Evolutionary conservation across 176 grass and related monocot species (phyloP), one percentile per base, ranked within the genome.

Genomic region (Phoenix roebelenii): DNA sequence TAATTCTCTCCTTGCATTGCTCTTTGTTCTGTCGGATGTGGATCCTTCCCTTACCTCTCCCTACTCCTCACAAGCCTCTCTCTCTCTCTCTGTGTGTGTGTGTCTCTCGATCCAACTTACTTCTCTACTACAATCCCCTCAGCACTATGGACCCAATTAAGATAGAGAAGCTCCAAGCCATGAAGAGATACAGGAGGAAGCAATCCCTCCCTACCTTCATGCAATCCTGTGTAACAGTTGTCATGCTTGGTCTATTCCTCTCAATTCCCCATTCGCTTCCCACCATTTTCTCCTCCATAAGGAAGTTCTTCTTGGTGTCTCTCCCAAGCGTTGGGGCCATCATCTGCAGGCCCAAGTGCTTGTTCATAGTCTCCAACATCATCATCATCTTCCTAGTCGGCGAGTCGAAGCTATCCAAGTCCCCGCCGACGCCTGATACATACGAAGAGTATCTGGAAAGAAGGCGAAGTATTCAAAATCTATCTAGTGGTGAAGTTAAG

Each of bases 291-390:
- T 57, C 71, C 28, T 72, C 55, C 61, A 1, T 75, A 1, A 63
- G 24, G 56, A 12, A 18, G 20, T 81, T 87, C 71, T 66, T 82
- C 67, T 29, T 74, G n/a, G 66, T 72, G 22, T 79, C 7, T 57
- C 10, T 57, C 22, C 23, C 12, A 57, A 25, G 4, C 55, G 16
- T 74, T 5, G 39, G 56, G 15, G 78, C 18, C 55, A 22, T 15
- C 3, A 14, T 57, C 12, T 23, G 25, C 9, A 23, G 55, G n/a
- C 55, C 18, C 20, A 25, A 25, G 10, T 57, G 7, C 55, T 57
- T 57, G 55, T 57, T 57, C 55, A 10, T 57, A 22, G 20, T 57
- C 55, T 57, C 55, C 55, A 57, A 57, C 20, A 57, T 57, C 55
- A 57, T 57, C 55, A 57, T 57, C 55, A 25, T 57, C 55, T 57